Evolutionary conservation across 768 basidiomycete genomes (phyloP).

Genomic region (Amanita molliuscula): DNA sequence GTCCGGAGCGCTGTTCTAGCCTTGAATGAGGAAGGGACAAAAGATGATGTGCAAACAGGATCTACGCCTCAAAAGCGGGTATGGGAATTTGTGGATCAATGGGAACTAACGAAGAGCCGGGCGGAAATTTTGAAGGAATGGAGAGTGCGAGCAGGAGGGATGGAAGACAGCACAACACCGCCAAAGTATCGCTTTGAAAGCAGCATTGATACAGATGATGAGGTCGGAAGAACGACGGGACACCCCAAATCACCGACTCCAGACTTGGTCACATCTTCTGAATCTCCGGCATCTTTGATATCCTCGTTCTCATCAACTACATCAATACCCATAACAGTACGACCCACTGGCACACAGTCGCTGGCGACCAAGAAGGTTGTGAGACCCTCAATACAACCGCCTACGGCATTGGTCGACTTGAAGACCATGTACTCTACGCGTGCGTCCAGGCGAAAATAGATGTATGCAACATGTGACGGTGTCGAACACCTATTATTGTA

Average conservation of each 20-base stretch:
- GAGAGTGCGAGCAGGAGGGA: slow-evolving; percentile 15
- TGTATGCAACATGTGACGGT: background rate
- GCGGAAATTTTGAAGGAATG: slow-evolving; percentile 47
- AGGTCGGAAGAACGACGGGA: slow-evolving; percentile 8
- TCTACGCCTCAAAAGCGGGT: slow-evolving; percentile 66
- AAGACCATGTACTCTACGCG: slow-evolving; percentile 3
- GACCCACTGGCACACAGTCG: background rate
- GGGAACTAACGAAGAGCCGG: slow-evolving; percentile 60
- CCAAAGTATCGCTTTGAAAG: slow-evolving; percentile 11
- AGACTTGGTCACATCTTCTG: slow-evolving; percentile 7
- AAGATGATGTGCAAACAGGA: slow-evolving; percentile 59
- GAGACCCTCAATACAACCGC: background rate
- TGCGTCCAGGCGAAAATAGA: slow-evolving; percentile 4
- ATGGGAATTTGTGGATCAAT: slow-evolving; percentile 61
- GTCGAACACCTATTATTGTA: background rate
- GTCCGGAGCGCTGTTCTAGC: slow-evolving; percentile 40
- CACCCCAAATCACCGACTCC: slow-evolving; percentile 3
- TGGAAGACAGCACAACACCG: background rate
- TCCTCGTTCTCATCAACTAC: slow-evolving; percentile 29
- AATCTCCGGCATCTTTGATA: slow-evolving; percentile 27
- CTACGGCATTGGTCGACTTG: background rate
- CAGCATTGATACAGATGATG: slow-evolving; percentile 15
- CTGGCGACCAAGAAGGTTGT: background rate
- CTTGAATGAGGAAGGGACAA: slow-evolving; percentile 47
- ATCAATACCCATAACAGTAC: slow-evolving; percentile 10